These are phyloP conservation scores for Exophiala calicioides DNA, from an alignment of 2,329 filamentous ascomycete genomes.

Conservation along the genomic window DNA sequence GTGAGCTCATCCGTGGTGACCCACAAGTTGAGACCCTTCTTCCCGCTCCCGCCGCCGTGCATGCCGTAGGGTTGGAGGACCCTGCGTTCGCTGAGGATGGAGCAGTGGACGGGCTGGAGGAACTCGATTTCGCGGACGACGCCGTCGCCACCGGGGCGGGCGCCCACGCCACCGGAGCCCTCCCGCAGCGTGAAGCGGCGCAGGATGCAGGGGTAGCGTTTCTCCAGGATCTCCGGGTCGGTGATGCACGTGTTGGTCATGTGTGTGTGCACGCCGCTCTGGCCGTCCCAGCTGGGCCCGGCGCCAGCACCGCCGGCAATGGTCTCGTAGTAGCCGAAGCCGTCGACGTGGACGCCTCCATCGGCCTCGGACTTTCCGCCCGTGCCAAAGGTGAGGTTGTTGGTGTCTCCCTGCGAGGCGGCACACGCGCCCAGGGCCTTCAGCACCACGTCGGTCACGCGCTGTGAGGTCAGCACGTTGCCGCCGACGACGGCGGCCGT, in stretches of 20 bases:
- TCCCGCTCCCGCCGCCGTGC: slow-evolving; percentile 28
- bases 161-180: slow-evolving; percentile 65
- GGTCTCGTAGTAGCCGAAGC: slow-evolving; percentile 80
- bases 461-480: slow-evolving; percentile 35
- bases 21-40: slow-evolving; percentile 31
- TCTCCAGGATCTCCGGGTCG: slow-evolving; percentile 76
- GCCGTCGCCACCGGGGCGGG: slow-evolving; percentile 72
- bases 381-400: slow-evolving; percentile 35
- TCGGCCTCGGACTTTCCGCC: slow-evolving; percentile 16
- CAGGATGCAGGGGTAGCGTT: slow-evolving; percentile 72
- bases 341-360: slow-evolving; percentile 12
- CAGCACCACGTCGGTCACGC: slow-evolving; percentile 36
- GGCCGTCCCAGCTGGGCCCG: slow-evolving; percentile 70
- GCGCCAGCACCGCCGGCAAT: slow-evolving; percentile 77
- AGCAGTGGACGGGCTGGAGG: slow-evolving; percentile 70
- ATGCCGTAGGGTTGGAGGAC: slow-evolving; percentile 33
- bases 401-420: slow-evolving; percentile 34
- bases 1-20: slow-evolving; percentile 25
- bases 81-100: slow-evolving; percentile 32
- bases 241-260: slow-evolving; percentile 88
- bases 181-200: slow-evolving; percentile 66
- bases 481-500: slow-evolving; percentile 32
- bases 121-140: slow-evolving; percentile 80
- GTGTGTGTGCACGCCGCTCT: slow-evolving; percentile 75
- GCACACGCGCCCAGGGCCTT: slow-evolving; percentile 36